Evolutionary conservation across 345 rosid genomes (phyloP), one percentile per base, ranked within the genome.

Genomic region (Leavenworthia alabamica): DNA sequence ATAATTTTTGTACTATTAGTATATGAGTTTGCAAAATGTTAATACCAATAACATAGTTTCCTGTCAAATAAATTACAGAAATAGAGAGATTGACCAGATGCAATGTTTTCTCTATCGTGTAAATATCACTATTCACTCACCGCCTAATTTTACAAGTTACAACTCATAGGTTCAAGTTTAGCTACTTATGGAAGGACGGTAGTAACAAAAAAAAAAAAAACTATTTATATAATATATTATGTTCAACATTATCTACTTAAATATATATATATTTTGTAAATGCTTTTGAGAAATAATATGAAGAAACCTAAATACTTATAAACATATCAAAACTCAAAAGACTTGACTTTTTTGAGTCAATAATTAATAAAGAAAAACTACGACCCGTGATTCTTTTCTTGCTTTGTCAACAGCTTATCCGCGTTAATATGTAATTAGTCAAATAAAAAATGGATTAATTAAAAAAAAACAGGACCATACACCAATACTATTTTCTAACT

Each of bases 401-500:
- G 22, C 6, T 54, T 45, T 54, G 68, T 70, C 69, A 62, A 70
- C 69, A 70, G 54, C 22, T 59, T 44, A 39, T 54, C 55, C 74
- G 74, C 74, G 74, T 70, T 69, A 55, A 47, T 62, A 54, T 45
- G 69, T 70, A 64, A 55, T 56, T 70, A 55, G 64, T 55, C 69
- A 70, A 55, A 39, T 20, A 9, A 4, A 24, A n/a, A 37, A 15
- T n/a, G n/a, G n/a, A n/a, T n/a, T n/a, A n/a, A n/a, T n/a, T n/a
- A 46, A 62, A 52, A 14, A 19, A 62, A 55, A 56, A 7, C 6
- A 57, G 54, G 49, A 71, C 68, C 59, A 62, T 39, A 71, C 1
- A 20, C n/a, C 22, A 32, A 15, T 55, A 29, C 68, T 45, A 22
- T 31, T 63, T 54, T 48, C 33, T 56, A 60, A 70, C 64, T 45